These are phyloP conservation scores for Trametes maxima DNA, from an alignment of 768 basidiomycete species.

Conservation along the genomic window DNA sequence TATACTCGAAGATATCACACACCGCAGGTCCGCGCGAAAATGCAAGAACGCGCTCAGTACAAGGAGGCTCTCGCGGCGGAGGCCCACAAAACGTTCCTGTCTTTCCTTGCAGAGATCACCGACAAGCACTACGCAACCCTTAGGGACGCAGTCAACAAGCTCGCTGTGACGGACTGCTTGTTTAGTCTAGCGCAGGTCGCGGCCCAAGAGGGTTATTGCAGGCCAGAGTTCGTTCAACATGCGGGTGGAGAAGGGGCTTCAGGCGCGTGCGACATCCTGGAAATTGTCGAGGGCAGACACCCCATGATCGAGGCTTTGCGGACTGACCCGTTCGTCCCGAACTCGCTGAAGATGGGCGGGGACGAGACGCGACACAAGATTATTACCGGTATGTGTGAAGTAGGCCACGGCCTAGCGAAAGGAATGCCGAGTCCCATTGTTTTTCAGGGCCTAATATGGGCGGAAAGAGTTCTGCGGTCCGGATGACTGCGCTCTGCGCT, in stretches of 20 bases:
- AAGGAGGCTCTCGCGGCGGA: slow-evolving; percentile 72
- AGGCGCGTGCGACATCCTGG: slow-evolving; percentile 53
- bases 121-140: slow-evolving; percentile 68
- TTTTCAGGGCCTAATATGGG: slow-evolving; percentile 69
- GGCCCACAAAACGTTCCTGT: slow-evolving; percentile 62
- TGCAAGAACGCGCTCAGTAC: slow-evolving; percentile 74
- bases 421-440: too few species aligned
- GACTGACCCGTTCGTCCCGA: slow-evolving; percentile 84
- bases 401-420: background rate
- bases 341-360: slow-evolving; percentile 68
- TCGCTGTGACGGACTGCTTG: slow-evolving; percentile 87
- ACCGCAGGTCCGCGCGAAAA: slow-evolving; percentile 58
- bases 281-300: slow-evolving; percentile 85
- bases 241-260: slow-evolving; percentile 30
- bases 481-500: slow-evolving; percentile 76
- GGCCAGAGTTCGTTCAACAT: slow-evolving; percentile 67
- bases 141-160: slow-evolving; percentile 74
- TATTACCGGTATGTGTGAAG: slow-evolving; percentile 58
- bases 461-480: slow-evolving; percentile 83
- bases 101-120: slow-evolving; percentile 72
- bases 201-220: slow-evolving; percentile 71
- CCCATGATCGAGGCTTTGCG: slow-evolving; percentile 87
- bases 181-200: slow-evolving; percentile 83
- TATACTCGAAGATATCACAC: slow-evolving; percentile 72
- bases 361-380: slow-evolving; percentile 57